phyloP scores from a whole-genome alignment of 257 asterid genomes.

The Primulina huaijiensis region DNA sequence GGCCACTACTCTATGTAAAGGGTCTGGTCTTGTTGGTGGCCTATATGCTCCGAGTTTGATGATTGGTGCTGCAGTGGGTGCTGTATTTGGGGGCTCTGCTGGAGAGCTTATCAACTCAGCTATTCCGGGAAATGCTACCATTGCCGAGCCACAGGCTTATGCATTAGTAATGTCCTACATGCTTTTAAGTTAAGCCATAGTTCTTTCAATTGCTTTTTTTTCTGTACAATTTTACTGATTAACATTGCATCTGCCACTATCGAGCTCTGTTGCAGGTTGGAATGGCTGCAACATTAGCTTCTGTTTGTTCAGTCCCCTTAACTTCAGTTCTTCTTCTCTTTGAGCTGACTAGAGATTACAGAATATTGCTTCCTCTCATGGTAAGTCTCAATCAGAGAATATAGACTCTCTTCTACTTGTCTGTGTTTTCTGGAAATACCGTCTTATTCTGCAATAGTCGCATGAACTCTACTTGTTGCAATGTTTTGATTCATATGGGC shows the following conservation, averaged over 20 bases:
- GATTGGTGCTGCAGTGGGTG: slow-evolving; percentile 99
- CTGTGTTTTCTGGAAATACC: neutral
- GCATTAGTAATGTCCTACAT: slow-evolving; percentile 95
- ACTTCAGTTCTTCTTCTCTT: slow-evolving; percentile 93
- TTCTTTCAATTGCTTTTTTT: too few species aligned
- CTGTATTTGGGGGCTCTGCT: slow-evolving; percentile 92
- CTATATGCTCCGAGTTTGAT: slow-evolving; percentile 96
- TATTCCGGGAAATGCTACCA: slow-evolving; percentile 91
- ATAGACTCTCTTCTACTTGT: slow-evolving; percentile 1
- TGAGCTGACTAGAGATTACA: slow-evolving; percentile 91
- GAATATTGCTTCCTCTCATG: slow-evolving; percentile 98
- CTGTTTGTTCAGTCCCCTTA: slow-evolving; percentile 93
- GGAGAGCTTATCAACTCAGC: slow-evolving; percentile 89
- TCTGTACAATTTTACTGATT: too few species aligned
- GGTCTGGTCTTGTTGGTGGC: slow-evolving; percentile 97
- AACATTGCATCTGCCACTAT: too few species aligned
- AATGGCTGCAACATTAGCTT: slow-evolving; percentile 99
- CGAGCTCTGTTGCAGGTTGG: too few species aligned
- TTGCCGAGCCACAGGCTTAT: slow-evolving; percentile 99
- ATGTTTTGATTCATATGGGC: too few species aligned
- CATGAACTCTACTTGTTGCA: too few species aligned
- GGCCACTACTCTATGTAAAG: slow-evolving; percentile 90
- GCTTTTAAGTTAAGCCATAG: too few species aligned
- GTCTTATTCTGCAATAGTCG: neutral
- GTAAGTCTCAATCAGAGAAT: slow-evolving; percentile 37